Base-by-base conservation (phyloP, 2,329 filamentous ascomycete species). In the Hymenoscyphus fraxineus region DNA sequence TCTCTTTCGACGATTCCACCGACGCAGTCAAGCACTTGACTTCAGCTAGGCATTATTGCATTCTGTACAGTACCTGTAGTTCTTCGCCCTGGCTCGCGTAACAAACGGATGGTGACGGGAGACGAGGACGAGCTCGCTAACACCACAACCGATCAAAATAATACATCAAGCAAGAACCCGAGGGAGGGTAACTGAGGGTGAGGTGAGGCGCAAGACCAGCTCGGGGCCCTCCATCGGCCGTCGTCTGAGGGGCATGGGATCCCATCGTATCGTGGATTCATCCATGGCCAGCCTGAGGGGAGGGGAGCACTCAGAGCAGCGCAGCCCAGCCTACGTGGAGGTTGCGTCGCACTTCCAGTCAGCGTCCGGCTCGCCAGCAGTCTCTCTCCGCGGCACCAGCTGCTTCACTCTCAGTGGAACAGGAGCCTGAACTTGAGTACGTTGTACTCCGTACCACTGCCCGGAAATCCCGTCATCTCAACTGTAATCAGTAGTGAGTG, bases 391-490 rank as follows among this genome's bases (percentile, higher is more conserved):
- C 44, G 44, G 12, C 44, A n/a, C 19, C 44, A 51, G 44, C 44
- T 51, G 44, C 44, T 51, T n/a, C 19, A 19, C 12, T 3, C 27
- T 27, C 27, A 27, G 44, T 51, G 44, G 44, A 51, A 51, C 44
- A 51, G 44, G 44, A 51, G 44, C 44, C 44, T 51, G 44, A 51
- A 3, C 27, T 3, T 27, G 27, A 27, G 27, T 27, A 27, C 27
- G 27, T 27, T 27, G 44, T 51, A 51, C 44, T 10, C 44, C 44
- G 44, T 51, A 51, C 44, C 44, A 51, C 44, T 51, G 44, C 44
- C 19, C 44, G 44, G 44, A 51, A 51, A 51, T 51, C 44, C 44
- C 44, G 44, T 51, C 44, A 51, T 12, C 44, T 51, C 44, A n/a
- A 51, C 44, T 22, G 44, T 6, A 51, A 22, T 51, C 19, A 51